Evolutionary conservation across 1,139 yeast genomes (phyloP), one percentile per base, ranked within the genome.

Genomic region (Geotrichum histeridarum): DNA sequence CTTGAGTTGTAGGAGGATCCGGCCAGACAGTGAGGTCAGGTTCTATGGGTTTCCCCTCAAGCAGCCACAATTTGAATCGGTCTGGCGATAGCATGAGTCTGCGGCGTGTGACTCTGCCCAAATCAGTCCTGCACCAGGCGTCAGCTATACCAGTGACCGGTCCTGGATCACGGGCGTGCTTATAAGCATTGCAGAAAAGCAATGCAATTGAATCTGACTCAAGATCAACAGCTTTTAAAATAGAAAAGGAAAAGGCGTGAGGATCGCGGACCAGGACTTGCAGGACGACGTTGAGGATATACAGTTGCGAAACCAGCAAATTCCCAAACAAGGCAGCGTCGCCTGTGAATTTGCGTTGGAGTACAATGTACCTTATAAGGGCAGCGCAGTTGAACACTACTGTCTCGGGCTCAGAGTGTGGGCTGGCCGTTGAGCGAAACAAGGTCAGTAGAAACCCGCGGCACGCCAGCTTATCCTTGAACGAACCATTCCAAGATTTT

Each of bases 251-350:
- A 18, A 22, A 22, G 27, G 48, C 32, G 27, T n/a, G 15, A 8
- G 38, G 2, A 15, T 47, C 48, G n/a, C 33, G 38, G 30, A 36
- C 27, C 22, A 47, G 14, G n/a, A 39, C 43, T 11, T 50, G 35
- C 14, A 51, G 27, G n/a, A 47, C 46, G 27, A 39, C 30, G 41
- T 51, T 42, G 33, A 51, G 22, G 48, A 51, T 47, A 35, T 51
- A 47, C 6, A 47, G n/a, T 39, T 52, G 51, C 50, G 48, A 14
- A 52, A 44, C 15, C 8, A 57, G 50, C 4, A 51, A 41, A 35
- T 53, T 57, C n/a, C 58, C n/a, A 22, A 38, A 17, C 8, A 49
- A n/a, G 54, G 36, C 18, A 47, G 36, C 35, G 57, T 42, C 12
- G 54, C 59, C 44, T 46, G 45, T 11, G 56, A 44, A 36, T 12